phyloP scores from a whole-genome alignment of 352 stramenopile species.

The Phytophthora cactorum region DNA sequence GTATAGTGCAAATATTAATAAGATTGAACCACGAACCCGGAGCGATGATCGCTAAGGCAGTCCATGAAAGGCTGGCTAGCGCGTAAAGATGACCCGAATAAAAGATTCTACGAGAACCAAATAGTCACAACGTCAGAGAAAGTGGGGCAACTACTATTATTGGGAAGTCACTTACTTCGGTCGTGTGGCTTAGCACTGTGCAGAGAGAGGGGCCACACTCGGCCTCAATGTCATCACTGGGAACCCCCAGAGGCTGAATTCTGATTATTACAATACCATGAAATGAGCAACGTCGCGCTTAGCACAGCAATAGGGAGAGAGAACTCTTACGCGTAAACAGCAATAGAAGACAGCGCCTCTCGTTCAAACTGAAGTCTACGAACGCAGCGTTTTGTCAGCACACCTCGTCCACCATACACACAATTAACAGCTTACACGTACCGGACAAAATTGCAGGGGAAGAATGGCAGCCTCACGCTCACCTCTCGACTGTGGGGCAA shows the following conservation, averaged over 20 bases:
- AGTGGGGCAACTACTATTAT: not conserved
- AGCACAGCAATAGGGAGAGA: not conserved
- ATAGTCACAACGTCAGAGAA: not conserved
- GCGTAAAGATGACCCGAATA: conserved; percentile 56
- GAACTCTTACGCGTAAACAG: conserved; percentile 61
- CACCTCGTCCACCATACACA: not conserved
- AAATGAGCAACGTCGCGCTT: not conserved
- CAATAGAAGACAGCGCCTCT: conserved; percentile 57
- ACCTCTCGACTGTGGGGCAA: conserved; percentile 68
- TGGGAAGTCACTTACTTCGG: conserved; percentile 39
- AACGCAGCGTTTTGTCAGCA: not conserved
- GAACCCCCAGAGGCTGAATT: conserved; percentile 51
- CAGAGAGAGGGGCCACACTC: conserved; percentile 60
- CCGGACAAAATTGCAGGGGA: conserved; percentile 71
- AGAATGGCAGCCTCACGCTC: conserved; percentile 58
- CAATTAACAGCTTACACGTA: conserved; percentile 10
- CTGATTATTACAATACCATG: conserved; percentile 20
- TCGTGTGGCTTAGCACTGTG: conserved; percentile 68
- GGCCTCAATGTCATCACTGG: conserved; percentile 60
- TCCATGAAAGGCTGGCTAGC: conserved; percentile 62
- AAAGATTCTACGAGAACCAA: conserved; percentile 36
- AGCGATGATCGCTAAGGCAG: conserved; percentile 52
- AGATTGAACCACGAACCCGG: conserved; percentile 35
- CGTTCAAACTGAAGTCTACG: conserved; percentile 66
- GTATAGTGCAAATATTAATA: not conserved